Percentiles rank a stretch among this genome's conserved stretches.
Conservation (phyloP, 2,329 filamentous ascomycete species). For the Arachnopeziza araneosa region DNA sequence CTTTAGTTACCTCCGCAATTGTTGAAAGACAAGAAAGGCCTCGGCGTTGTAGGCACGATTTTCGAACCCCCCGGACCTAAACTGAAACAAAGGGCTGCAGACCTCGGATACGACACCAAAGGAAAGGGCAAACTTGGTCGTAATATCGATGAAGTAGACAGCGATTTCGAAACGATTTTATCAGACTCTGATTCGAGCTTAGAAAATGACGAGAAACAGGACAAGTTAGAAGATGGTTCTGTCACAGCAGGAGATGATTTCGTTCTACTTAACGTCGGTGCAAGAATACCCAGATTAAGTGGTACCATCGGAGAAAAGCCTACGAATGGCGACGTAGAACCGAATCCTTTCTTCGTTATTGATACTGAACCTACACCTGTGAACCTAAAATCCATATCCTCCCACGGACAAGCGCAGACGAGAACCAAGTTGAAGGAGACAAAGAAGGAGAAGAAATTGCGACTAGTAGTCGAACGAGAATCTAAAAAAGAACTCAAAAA, state of each 20-base stretch:
- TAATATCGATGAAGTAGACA: conserved; percentile 9
- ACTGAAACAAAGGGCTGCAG: conserved; percentile 14
- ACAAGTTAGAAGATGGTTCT: conserved; percentile 1
- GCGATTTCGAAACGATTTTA: conserved; percentile 10
- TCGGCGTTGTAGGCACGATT: conserved; percentile 17
- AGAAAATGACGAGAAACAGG: not conserved
- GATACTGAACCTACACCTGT: conserved; percentile 24
- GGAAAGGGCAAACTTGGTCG: conserved; percentile 8
- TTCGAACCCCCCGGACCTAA: conserved; percentile 16
- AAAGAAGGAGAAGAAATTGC: conserved; percentile 40
- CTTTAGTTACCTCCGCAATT: conserved; percentile 13
- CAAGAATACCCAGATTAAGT: conserved; percentile 1
- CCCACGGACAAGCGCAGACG: not conserved
- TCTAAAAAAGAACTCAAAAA: not conserved
- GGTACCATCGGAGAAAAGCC: not conserved
- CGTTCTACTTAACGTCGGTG: conserved; percentile 6
- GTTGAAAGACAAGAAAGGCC: conserved; percentile 18
- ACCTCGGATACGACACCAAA: conserved; percentile 6
- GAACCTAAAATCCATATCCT: not conserved
- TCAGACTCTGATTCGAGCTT: not conserved
- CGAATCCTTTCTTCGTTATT: conserved; percentile 23
- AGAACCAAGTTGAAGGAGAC: conserved; percentile 7
- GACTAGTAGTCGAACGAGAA: not conserved
- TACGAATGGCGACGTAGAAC: conserved; percentile 6
- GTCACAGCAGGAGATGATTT: conserved; percentile 5